Percentiles rank a stretch among this genome's conserved stretches.
Conservation (phyloP, 768 basidiomycete species). For the Harrya chromipes region DNA sequence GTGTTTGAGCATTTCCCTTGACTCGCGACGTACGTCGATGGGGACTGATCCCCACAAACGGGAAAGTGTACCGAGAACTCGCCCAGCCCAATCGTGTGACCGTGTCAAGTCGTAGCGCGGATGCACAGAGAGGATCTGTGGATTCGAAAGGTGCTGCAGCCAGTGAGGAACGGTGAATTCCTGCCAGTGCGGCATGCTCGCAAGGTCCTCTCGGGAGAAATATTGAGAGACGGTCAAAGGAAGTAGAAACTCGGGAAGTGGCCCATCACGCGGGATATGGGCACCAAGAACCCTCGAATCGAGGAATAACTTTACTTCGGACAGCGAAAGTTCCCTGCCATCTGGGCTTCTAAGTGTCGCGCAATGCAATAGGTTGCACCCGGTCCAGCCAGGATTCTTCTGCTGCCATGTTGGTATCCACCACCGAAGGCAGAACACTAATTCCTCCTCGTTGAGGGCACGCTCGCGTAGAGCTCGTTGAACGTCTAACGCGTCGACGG, state of each 20-base stretch:
- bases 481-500: too few relatives aligned
- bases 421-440: neutral
- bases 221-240: conserved; percentile 22
- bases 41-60: conserved; percentile 68
- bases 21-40: conserved; percentile 35
- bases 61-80: conserved; percentile 57
- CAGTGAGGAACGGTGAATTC: conserved; percentile 76
- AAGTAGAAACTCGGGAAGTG: conserved; percentile 49
- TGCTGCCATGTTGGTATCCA: neutral
- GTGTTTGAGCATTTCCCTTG: conserved; percentile 37
- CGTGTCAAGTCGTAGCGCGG: conserved; percentile 54
- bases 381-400: too few relatives aligned
- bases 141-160: conserved; percentile 57
- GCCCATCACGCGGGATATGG: conserved; percentile 68
- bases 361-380: too few relatives aligned
- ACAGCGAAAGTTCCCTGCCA: conserved; percentile 66
- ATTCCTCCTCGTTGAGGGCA: neutral
- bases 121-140: conserved; percentile 37
- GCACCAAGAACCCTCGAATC: conserved; percentile 52
- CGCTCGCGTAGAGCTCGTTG: too few relatives aligned
- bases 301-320: conserved; percentile 62
- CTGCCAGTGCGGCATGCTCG: conserved; percentile 68
- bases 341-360: conserved; percentile 3
- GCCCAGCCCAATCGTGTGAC: conserved; percentile 75
- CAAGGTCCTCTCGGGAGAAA: conserved; percentile 49